A percentile compares a stretch with the other conserved stretches of the same genome.
Conservation (phyloP, 2,329 filamentous ascomycete genomes). For the Diaporthe vexans region DNA sequence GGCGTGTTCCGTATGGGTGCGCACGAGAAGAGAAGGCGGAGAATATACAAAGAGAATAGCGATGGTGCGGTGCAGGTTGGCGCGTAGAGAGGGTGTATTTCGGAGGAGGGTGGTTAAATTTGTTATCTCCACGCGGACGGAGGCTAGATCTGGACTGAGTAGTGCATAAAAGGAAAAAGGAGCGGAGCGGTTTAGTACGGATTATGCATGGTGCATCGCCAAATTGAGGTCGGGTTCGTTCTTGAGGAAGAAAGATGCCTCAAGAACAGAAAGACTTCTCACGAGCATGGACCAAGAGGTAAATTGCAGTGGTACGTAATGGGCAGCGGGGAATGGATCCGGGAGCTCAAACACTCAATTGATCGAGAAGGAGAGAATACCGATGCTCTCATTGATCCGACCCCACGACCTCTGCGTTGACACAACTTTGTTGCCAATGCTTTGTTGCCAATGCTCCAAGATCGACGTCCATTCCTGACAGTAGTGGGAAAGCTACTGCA, state of each 20-base stretch:
- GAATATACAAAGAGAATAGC: not conserved
- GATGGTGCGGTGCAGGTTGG: not conserved
- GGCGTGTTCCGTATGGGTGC: not conserved
- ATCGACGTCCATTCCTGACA: constrained; percentile 18
- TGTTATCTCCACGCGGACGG: not conserved
- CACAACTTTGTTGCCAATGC: not conserved
- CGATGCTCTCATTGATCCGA: constrained; percentile 20
- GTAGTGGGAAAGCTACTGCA: not conserved
- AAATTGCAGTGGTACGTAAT: constrained; percentile 31
- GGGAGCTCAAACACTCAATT: not conserved
- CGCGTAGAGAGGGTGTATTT: not conserved
- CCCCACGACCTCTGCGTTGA: constrained; percentile 3
- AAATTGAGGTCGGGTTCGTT: not conserved
- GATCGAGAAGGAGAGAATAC: not conserved
- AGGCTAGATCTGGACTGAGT: constrained; percentile 1
- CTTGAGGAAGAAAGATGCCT: not conserved
- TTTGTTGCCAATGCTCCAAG: not conserved
- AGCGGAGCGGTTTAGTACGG: constrained; percentile 14
- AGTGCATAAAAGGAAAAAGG: not conserved
- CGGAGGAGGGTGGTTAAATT: not conserved
- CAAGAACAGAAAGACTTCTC: constrained; percentile 17
- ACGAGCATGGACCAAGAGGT: not conserved
- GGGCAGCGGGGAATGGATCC: constrained; percentile 27
- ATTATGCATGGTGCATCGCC: constrained; percentile 20
- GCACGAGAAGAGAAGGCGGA: not conserved